phyloP scores from a whole-genome alignment of 2,329 filamentous ascomycete species.

The Plenodomus lindquistii region DNA sequence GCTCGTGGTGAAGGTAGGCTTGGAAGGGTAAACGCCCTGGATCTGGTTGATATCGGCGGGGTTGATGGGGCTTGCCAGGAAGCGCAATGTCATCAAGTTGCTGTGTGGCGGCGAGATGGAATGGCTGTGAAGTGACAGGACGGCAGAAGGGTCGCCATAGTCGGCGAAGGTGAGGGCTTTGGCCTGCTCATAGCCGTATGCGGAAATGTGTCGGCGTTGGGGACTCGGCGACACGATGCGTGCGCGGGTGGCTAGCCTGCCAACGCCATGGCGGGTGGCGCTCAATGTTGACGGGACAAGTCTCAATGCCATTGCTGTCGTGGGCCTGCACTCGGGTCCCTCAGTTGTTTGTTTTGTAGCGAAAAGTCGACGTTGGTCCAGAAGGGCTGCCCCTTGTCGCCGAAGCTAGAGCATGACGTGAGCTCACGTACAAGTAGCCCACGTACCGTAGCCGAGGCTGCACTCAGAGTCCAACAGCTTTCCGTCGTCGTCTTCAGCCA shows the following conservation, averaged over 20 bases:
- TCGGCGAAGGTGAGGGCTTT: constrained; percentile 78
- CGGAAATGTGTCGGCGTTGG: constrained; percentile 54
- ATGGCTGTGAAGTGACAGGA: constrained; percentile 71
- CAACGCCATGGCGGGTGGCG: constrained; percentile 25
- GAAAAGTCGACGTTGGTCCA: constrained; percentile 2
- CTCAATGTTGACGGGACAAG: constrained; percentile 20
- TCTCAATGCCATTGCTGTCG: constrained; percentile 32
- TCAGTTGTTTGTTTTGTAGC: no score
- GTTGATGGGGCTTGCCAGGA: constrained; percentile 91
- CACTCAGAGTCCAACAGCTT: neutral
- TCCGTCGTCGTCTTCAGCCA: no score
- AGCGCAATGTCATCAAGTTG: constrained; percentile 74
- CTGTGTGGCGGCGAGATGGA: constrained; percentile 77
- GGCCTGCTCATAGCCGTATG: constrained; percentile 81
- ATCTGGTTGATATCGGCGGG: constrained; percentile 98
- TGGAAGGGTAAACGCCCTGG: constrained; percentile 91
- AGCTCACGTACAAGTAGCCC: constrained; percentile 7
- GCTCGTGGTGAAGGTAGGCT: constrained; percentile 73
- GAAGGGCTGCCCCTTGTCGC: no score
- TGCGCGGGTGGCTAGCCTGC: constrained; percentile 11
- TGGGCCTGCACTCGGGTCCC: no score
- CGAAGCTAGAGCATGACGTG: no score
- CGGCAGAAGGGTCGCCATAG: constrained; percentile 74
- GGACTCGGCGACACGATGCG: constrained; percentile 9
- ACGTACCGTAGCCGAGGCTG: neutral